Evolutionary conservation across 371 early-diverging fungal genomes (phyloP).

Genomic region (Circinella minor): DNA sequence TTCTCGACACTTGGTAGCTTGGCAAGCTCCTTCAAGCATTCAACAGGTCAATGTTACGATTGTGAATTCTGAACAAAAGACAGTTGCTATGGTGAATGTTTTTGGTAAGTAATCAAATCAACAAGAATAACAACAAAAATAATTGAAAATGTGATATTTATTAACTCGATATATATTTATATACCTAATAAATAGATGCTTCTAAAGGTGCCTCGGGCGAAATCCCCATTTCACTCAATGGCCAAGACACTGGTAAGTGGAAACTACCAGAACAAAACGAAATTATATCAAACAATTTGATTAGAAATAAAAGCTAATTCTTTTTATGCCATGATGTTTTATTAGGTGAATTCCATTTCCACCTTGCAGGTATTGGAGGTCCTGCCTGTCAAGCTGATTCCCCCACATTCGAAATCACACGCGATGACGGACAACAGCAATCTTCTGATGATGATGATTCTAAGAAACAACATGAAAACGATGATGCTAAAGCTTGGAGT

Average conservation of each 20-base stretch:
- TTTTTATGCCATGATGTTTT: too few species aligned
- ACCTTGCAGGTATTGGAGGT: constrained; percentile 22
- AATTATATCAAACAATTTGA: not conserved
- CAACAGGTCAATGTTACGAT: constrained; percentile 40
- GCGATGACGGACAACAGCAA: constrained; percentile 15
- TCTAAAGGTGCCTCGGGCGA: constrained; percentile 33
- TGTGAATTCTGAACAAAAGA: constrained; percentile 18
- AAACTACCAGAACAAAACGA: not conserved
- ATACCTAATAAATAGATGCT: constrained; percentile 28
- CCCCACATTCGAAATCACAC: constrained; percentile 2
- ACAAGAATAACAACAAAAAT: constrained; percentile 1
- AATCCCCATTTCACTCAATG: constrained; percentile 30
- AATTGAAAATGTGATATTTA: not conserved
- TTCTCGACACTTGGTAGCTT: constrained; percentile 43
- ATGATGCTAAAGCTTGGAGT: constrained; percentile 13
- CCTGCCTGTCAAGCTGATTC: constrained; percentile 11
- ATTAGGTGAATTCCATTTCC: constrained; percentile 38
- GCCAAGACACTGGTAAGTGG: constrained; percentile 28
- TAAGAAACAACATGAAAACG: constrained; percentile 37
- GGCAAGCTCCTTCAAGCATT: constrained; percentile 33
- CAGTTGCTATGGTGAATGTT: constrained; percentile 27
- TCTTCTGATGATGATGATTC: constrained; percentile 21
- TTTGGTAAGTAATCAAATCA: constrained; percentile 31
- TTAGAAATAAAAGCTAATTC: not conserved
- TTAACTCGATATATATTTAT: constrained; percentile 10